Base-by-base conservation (phyloP, 1,284 basidiomycete species). In the Rhodotorula mucilaginosa region DNA sequence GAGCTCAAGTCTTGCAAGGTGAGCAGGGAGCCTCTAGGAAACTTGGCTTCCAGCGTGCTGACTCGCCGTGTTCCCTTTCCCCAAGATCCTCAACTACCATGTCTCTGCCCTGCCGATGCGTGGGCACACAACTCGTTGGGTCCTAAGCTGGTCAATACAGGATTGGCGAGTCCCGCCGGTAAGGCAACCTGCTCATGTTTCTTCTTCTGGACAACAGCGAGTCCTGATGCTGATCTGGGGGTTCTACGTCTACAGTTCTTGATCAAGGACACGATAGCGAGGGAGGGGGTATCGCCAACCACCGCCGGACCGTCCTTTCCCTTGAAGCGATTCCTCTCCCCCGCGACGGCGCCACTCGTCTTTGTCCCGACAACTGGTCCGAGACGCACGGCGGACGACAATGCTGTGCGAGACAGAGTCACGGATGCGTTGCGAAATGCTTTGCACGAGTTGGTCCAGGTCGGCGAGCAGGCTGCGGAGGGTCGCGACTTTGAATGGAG, bases 41-140 rank as follows among this genome's bases (percentile, higher is more conserved):
- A 26, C 26, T 26, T 26, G 26, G 26, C 26, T 26, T 26, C 26
- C 26, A 26, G 26, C 26, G 26, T 26, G 26, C 57, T 47, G 29
- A 58, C 29, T 48, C 21, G 21, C n/a, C 1, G 21, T 10, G 2
- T 1, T 16, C 19, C 8, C 26, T 8, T 44, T 44, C 39, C 8
- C 39, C 44, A 57, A 93, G 89, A 87, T 95, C 49, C 83, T 86
- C 39, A 97, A 96, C 80, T 97, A 94, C 80, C 90, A 88, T 0
- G 83, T 97, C 61, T 88, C 88, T 0, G 89, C 92, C 0, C 78
- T 89, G 93, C 60, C 83, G 88, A 57, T 49, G 3, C 93, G 94
- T 81, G 92, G 93, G 1, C 87, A 88, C 72, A 97, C 94, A 0
- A 85, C 88, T 16, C 86, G 95, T 29, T 98, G 94, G 93, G 90